Evolutionary conservation across 2,329 filamentous ascomycete genomes (phyloP), one percentile per base, ranked within the genome.

Genomic region (Epichloe brachyelytri): DNA sequence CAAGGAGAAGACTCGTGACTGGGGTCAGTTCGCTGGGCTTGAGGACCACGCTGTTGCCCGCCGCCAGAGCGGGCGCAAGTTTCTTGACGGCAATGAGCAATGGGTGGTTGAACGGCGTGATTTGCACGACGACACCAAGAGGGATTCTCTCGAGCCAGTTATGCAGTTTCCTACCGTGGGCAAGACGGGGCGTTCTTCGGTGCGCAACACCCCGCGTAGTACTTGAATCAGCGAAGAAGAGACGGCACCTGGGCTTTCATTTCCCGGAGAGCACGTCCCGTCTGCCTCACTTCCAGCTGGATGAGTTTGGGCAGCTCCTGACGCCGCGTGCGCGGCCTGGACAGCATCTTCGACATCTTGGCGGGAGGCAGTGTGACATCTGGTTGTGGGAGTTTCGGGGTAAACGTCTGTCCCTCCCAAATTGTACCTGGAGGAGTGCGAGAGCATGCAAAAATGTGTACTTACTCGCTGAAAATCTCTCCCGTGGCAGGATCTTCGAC

Each of bases 181-280:
- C 1, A 86, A 71, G 0, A 87, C 78, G 2, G 78, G 67, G 2
- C 80, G 75, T 64, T 86, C 80, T 59, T 85, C 80, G 1, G 78
- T 81, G n/a, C 83, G 77, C 34, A 85, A 72, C 1, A 86, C 61
- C 0, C 81, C 73, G 82, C 82, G 59, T 83, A 88, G 67, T 87
- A 87, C 53, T 77, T 79, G 65, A 87, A 80, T 83, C 83, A 87
- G 43, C 79, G 77, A 1, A 80, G 74, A 0, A 87, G 70, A 0
- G 77, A 79, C 0, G 79, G 78, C 5, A 84, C 77, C 61, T 87
- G 84, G 1, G 83, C 82, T 46, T 74, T 72, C 81, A 88, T 85
- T 62, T 87, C 84, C 26, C 83, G 78, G 30, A 83, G 70, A 0
- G 79, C 78, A 0, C 83, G 78, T 3, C 84, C 84, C 0, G 83